These are phyloP conservation scores for Priceomyces fermenticarens DNA, from an alignment of 805 yeast genomes.

Conservation along the genomic window DNA sequence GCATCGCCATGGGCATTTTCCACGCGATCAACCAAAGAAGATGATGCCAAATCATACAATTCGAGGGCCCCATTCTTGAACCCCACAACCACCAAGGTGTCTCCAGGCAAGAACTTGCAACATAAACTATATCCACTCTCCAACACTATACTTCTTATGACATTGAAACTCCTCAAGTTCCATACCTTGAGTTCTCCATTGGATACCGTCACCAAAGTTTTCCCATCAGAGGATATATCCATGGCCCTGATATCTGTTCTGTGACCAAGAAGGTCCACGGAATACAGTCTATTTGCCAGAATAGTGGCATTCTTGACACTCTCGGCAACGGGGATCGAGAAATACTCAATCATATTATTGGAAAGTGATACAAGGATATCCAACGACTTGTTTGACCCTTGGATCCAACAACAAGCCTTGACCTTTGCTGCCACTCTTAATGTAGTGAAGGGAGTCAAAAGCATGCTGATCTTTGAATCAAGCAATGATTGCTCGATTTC, in stretches of 20 bases:
- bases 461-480: slow-evolving; percentile 51
- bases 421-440: slow-evolving; percentile 65
- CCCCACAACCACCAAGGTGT: slow-evolving; percentile 80
- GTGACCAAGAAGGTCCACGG: slow-evolving; percentile 80
- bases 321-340: slow-evolving; percentile 56
- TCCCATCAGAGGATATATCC: slow-evolving; percentile 78
- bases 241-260: slow-evolving; percentile 84
- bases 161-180: slow-evolving; percentile 71
- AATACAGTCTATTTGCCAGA: slow-evolving; percentile 45
- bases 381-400: slow-evolving; percentile 42
- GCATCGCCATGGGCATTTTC: slow-evolving; percentile 62
- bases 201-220: slow-evolving; percentile 82
- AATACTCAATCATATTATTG: slow-evolving; percentile 74
- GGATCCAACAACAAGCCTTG: slow-evolving; percentile 65
- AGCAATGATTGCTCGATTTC: slow-evolving; percentile 49
- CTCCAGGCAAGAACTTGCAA: slow-evolving; percentile 86
- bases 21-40: slow-evolving; percentile 65
- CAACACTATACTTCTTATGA: slow-evolving; percentile 69
- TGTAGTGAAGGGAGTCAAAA: slow-evolving; percentile 66
- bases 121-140: slow-evolving; percentile 85
- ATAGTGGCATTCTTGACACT: slow-evolving; percentile 47
- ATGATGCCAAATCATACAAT: slow-evolving; percentile 80
- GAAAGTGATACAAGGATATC: slow-evolving; percentile 65
- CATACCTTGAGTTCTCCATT: slow-evolving; percentile 87
- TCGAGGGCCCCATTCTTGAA: slow-evolving; percentile 84